Evolutionary conservation across 768 basidiomycete genomes (phyloP).

Genomic region (Pholiota conissans): DNA sequence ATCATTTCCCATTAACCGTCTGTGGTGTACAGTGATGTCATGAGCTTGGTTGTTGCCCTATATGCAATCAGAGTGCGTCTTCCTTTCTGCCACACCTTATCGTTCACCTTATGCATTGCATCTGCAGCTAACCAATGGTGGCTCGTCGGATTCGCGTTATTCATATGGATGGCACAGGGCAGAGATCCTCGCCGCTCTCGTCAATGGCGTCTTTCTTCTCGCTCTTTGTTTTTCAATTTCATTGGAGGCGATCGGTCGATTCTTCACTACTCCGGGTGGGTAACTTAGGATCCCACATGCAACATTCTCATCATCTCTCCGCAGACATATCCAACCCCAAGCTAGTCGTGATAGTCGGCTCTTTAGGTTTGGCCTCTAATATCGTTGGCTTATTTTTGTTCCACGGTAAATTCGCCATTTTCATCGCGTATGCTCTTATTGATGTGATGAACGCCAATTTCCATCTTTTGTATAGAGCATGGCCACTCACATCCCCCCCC

Average conservation of each 20-base stretch:
- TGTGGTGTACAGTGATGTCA: conserved; percentile 73
- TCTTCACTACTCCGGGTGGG: conserved; percentile 82
- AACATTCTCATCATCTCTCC: neutral
- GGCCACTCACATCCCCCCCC: conserved; percentile 55
- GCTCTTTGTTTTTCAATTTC: conserved; percentile 96
- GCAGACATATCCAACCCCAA: conserved; percentile 88
- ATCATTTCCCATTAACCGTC: conserved; percentile 1
- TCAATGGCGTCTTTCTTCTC: conserved; percentile 96
- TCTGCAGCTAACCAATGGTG: conserved; percentile 54
- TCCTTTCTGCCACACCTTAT: neutral
- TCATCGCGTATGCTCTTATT: neutral
- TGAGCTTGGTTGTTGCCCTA: conserved; percentile 92
- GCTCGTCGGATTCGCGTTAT: conserved; percentile 68
- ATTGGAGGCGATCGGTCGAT: conserved; percentile 88
- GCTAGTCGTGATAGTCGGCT: conserved; percentile 88
- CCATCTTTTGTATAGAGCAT: conserved; percentile 49
- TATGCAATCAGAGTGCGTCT: conserved; percentile 59
- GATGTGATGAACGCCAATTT: neutral
- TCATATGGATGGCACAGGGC: conserved; percentile 99
- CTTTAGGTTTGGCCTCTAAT: conserved; percentile 87
- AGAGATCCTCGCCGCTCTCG: conserved; percentile 90
- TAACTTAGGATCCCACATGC: conserved; percentile 9
- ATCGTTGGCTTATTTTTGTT: conserved; percentile 92
- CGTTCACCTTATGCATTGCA: conserved; percentile 1
- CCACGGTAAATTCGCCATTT: conserved; percentile 62